Conservation (phyloP, 2,329 filamentous ascomycete genomes). For the Cladobotryum protrusum region DNA sequence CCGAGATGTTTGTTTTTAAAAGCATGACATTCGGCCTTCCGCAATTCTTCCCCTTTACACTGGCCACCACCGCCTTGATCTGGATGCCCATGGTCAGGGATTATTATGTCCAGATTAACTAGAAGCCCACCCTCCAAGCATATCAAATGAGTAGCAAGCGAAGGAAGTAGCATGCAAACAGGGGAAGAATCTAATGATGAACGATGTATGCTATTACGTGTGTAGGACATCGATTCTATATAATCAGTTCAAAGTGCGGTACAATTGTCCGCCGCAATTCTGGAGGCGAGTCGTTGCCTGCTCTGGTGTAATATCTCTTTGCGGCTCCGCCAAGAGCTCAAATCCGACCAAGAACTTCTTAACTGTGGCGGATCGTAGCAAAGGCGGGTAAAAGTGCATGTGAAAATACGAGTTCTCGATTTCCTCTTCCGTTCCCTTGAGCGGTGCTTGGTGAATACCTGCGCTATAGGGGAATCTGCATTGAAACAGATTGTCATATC, state of each 20-base stretch:
- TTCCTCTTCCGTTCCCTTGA: conserved; percentile 75
- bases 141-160: background rate
- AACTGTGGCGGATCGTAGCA: conserved; percentile 87
- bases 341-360: conserved; percentile 96
- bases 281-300: conserved; percentile 78
- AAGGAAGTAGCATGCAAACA: background rate
- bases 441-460: conserved; percentile 89
- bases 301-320: conserved; percentile 95
- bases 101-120: conserved; percentile 53
- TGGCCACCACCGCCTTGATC: conserved; percentile 44
- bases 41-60: conserved; percentile 48
- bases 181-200: too few species aligned
- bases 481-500: conserved; percentile 96
- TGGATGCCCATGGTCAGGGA: conserved; percentile 64
- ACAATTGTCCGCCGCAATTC: conserved; percentile 73
- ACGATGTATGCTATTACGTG: too few species aligned
- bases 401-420: conserved; percentile 86
- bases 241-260: conserved; percentile 52
- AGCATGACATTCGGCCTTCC: conserved; percentile 60
- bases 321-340: conserved; percentile 95
- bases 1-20: conserved; percentile 74
- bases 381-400: conserved; percentile 94
- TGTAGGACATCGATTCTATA: background rate
- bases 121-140: background rate
- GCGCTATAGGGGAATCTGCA: conserved; percentile 96